phyloP scores from a whole-genome alignment of 1,284 basidiomycete genomes.

The Golubevia pallescens region DNA sequence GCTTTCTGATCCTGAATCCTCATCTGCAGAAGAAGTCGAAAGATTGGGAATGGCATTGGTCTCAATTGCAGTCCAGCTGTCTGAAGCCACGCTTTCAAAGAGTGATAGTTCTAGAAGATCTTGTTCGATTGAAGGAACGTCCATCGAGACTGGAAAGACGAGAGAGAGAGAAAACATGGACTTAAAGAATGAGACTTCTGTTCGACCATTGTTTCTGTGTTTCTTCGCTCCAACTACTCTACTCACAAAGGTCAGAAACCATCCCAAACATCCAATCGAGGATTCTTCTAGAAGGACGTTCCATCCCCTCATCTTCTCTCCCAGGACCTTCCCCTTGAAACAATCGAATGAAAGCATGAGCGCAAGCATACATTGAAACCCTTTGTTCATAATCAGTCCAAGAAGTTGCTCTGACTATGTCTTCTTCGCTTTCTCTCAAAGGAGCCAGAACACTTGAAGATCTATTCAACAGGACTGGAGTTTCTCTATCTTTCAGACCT shows the following conservation, averaged over 20 bases:
- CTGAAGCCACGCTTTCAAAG: not conserved
- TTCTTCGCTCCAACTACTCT: not conserved
- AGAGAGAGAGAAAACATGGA: not conserved
- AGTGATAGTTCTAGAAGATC: not conserved
- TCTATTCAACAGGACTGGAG: too few relatives aligned
- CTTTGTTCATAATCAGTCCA: slow-evolving; percentile 29
- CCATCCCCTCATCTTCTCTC: not conserved
- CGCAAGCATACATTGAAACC: slow-evolving; percentile 25
- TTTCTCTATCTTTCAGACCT: too few relatives aligned
- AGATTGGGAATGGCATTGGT: not conserved
- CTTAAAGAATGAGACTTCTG: not conserved
- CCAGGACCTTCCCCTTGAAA: too few relatives aligned
- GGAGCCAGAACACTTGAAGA: not conserved
- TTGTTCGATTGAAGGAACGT: not conserved
- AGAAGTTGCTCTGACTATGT: not conserved
- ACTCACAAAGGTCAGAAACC: not conserved
- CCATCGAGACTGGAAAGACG: not conserved
- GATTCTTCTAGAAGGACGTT: not conserved
- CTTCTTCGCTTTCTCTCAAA: not conserved
- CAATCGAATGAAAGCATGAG: slow-evolving; percentile 26
- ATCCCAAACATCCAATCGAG: not conserved
- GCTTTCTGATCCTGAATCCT: not conserved
- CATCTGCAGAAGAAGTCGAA: not conserved
- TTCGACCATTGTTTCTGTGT: too few relatives aligned
- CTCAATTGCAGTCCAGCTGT: not conserved